Evolutionary conservation across 768 basidiomycete species (phyloP).

Genomic region (Boletus sp.): DNA sequence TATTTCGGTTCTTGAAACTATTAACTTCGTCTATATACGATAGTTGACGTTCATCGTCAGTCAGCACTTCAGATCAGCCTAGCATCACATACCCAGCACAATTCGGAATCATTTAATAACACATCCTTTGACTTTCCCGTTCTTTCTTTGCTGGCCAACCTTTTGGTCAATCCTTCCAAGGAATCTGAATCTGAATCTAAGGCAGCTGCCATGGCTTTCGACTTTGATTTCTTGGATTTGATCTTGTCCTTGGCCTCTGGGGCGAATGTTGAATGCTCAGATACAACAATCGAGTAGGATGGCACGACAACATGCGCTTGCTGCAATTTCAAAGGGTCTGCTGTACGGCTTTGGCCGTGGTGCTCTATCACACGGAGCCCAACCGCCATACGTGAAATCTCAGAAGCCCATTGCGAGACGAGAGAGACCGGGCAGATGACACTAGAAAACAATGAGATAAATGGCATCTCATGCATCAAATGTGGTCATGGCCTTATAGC

Average conservation of each 20-base stretch:
- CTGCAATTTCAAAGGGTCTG: constrained; percentile 54
- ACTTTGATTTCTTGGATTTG: constrained; percentile 44
- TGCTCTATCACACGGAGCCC: constrained; percentile 74
- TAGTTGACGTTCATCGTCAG: neutral
- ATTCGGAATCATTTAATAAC: constrained; percentile 86
- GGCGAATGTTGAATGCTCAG: constrained; percentile 62
- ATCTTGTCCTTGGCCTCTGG: constrained; percentile 55
- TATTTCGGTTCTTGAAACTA: constrained; percentile 86
- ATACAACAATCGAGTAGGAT: constrained; percentile 81
- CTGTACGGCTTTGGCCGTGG: constrained; percentile 74
- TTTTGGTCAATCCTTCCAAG: constrained; percentile 41
- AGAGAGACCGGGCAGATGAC: constrained; percentile 87
- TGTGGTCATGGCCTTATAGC: constrained; percentile 46
- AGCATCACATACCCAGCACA: constrained; percentile 63
- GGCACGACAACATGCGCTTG: constrained; percentile 77
- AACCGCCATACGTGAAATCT: constrained; percentile 71
- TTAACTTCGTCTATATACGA: constrained; percentile 79
- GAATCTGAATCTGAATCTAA: constrained; percentile 35
- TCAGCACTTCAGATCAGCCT: neutral
- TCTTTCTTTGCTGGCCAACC: constrained; percentile 40
- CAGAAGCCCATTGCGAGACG: constrained; percentile 87
- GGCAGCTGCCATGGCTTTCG: constrained; percentile 27
- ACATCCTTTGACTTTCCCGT: constrained; percentile 54
- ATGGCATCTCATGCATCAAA: neutral
- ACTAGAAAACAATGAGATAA: constrained; percentile 39